Base-by-base conservation (phyloP, 2,329 filamentous ascomycete species). In the Pseudocercospora eumusae region DNA sequence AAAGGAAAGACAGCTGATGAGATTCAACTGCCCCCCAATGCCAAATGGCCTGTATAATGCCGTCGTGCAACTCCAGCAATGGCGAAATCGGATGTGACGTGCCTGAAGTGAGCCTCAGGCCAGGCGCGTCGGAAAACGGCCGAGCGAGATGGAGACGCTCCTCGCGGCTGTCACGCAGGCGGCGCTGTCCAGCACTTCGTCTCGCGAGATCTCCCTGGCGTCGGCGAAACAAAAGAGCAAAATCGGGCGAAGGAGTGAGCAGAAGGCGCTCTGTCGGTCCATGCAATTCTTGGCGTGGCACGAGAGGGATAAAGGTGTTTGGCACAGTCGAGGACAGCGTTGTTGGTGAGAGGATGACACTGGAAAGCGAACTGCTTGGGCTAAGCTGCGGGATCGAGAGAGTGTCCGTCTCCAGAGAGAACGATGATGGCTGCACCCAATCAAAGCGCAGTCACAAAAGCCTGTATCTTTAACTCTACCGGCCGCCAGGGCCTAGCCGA, bases 181-280 rank as follows among this genome's bases (percentile, higher is more conserved):
- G 23, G 54, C 54, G 45, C 44, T 60, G 45, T 49, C 52, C 50
- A 54, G 28, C n/a, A 57, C 56, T 63, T 40, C 28, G 36, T 25
- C 20, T 62, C 52, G 57, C 63, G 36, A 58, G 49, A 64, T 64
- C 47, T 68, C 45, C 27, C 60, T 61, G 64, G 66, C 66, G 66
- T 49, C 47, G 56, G 53, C 15, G 60, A 59, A 45, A 68, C 62
- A 68, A 62, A 64, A 57, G 36, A 7, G 23, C 44, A 62, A 42
- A 64, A 11, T 56, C 31, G 42, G 54, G 18, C 20, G 40, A 59
- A 28, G 28, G 42, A 50, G 27, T 64, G 21, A 55, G 44, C 23
- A 18, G 28, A 44, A 28, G 15, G 59, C 49, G 45, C 54, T 57
- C 40, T 44, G 31, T 63, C 42, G 18, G 55, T 36, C 55, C 52